phyloP scores from a whole-genome alignment of 331 rosid genomes.

The Quercus lobata region DNA sequence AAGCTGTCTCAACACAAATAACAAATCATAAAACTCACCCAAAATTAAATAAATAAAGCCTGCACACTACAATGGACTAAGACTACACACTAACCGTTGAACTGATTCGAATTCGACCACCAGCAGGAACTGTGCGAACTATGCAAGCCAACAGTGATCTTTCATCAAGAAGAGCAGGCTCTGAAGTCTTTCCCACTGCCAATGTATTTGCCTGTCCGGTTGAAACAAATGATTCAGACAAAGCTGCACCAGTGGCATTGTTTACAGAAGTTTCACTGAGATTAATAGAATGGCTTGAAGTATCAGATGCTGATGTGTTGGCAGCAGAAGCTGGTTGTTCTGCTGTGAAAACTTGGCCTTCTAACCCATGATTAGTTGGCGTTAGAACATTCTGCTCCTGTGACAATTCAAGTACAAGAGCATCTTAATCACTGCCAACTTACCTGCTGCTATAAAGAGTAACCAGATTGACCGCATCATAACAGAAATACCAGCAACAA shows the following conservation, averaged over 20 bases:
- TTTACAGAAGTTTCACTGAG: slow-evolving; percentile 35
- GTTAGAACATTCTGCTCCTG: slow-evolving; percentile 48
- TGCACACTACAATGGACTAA: neutral
- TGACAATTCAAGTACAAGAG: slow-evolving; percentile 13
- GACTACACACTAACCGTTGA: slow-evolving; percentile 62
- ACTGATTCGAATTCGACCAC: slow-evolving; percentile 83
- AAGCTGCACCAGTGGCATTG: slow-evolving; percentile 42
- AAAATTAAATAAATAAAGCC: neutral
- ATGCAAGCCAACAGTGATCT: slow-evolving; percentile 77
- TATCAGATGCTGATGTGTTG: slow-evolving; percentile 36
- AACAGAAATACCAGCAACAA: neutral
- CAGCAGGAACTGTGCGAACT: slow-evolving; percentile 96
- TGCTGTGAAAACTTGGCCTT: slow-evolving; percentile 40
- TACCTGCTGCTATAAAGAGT: neutral
- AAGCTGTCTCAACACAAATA: slow-evolving; percentile 47
- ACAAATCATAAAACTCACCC: slow-evolving; percentile 3
- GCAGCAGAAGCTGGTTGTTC: slow-evolving; percentile 49
- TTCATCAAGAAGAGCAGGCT: slow-evolving; percentile 72
- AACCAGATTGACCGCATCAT: neutral
- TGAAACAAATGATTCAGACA: slow-evolving; percentile 52
- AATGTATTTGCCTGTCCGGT: slow-evolving; percentile 34
- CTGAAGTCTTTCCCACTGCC: slow-evolving; percentile 41
- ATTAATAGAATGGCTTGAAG: slow-evolving; percentile 39
- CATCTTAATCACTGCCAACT: slow-evolving; percentile 4
- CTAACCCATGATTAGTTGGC: slow-evolving; percentile 37